Conservation (phyloP, 2,329 filamentous ascomycete species). For the Hypoxylon sp. region DNA sequence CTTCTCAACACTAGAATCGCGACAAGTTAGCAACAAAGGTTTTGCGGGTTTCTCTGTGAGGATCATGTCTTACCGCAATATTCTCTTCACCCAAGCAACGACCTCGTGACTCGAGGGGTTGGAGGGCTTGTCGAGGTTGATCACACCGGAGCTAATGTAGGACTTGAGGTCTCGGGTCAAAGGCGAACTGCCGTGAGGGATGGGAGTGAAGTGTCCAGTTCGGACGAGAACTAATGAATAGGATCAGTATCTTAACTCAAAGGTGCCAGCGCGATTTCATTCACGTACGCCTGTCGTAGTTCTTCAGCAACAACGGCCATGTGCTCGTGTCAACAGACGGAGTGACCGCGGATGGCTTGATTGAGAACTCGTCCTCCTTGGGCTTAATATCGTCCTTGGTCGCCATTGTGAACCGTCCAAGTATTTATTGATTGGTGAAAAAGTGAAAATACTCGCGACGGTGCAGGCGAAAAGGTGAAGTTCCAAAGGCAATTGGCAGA, state of each 20-base stretch:
- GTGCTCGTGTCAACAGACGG: conserved; percentile 86
- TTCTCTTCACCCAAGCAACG: conserved; percentile 99
- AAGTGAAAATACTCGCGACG: conserved; percentile 40
- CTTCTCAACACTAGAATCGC: conserved; percentile 80
- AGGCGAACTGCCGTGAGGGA: conserved; percentile 91
- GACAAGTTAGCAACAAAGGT: conserved; percentile 27
- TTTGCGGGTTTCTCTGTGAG: neutral
- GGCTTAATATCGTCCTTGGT: conserved; percentile 44
- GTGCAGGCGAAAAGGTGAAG: conserved; percentile 40
- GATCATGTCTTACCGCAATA: conserved; percentile 76
- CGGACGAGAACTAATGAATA: conserved; percentile 80
- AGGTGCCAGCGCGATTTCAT: conserved; percentile 16
- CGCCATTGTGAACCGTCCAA: conserved; percentile 47
- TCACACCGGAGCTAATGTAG: conserved; percentile 96
- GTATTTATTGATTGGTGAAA: conserved; percentile 34
- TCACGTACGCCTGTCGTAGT: conserved; percentile 88
- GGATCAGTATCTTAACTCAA: conserved; percentile 45
- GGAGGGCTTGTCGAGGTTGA: conserved; percentile 97
- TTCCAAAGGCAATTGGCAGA: conserved; percentile 41
- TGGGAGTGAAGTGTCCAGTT: conserved; percentile 96
- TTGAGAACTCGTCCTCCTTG: conserved; percentile 59
- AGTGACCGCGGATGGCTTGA: conserved; percentile 89
- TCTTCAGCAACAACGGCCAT: conserved; percentile 95
- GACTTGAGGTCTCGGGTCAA: conserved; percentile 95
- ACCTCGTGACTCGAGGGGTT: conserved; percentile 99